Conservation (phyloP, 495 filamentous ascomycete species). For the Geoglossum glabrum region DNA sequence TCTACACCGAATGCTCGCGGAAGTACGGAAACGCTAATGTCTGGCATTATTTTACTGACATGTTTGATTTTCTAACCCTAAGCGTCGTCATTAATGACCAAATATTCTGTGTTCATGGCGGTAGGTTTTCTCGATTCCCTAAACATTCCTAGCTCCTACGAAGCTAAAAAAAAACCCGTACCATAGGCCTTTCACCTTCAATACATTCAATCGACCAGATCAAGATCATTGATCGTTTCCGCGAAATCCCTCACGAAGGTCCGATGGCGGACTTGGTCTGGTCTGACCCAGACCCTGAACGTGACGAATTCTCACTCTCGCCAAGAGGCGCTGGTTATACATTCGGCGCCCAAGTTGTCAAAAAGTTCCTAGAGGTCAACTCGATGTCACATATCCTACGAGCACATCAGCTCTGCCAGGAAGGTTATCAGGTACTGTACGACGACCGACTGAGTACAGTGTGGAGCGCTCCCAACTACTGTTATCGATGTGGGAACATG, state of each 20-base stretch:
- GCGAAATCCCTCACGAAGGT: constrained; percentile 94
- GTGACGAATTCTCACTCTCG: constrained; percentile 88
- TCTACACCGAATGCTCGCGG: constrained; percentile 92
- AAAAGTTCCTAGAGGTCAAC: constrained; percentile 94
- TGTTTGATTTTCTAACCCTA: constrained; percentile 95
- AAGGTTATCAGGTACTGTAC: constrained; percentile 89
- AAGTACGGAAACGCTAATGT: constrained; percentile 98
- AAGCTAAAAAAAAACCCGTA: neutral
- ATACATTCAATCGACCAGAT: constrained; percentile 99
- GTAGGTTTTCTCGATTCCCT: constrained; percentile 14
- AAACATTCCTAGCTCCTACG: neutral
- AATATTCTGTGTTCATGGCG: constrained; percentile 96
- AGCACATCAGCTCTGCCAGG: constrained; percentile 92
- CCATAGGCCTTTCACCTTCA: constrained; percentile 63
- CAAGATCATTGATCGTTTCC: constrained; percentile 96
- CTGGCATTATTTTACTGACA: constrained; percentile 98
- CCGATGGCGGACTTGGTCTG: constrained; percentile 99
- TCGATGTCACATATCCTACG: constrained; percentile 90
- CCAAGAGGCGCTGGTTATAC: constrained; percentile 92
- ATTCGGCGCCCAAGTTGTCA: constrained; percentile 90
- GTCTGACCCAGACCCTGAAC: constrained; percentile 88
- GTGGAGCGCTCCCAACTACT: constrained; percentile 95
- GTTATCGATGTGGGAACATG: constrained; percentile 91
- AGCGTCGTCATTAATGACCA: constrained; percentile 96
- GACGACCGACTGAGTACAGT: constrained; percentile 88